Percentiles rank a stretch among this genome's conserved stretches.
phyloP scores from a whole-genome alignment of 257 asterid species.

The Capsicum chinense region DNA sequence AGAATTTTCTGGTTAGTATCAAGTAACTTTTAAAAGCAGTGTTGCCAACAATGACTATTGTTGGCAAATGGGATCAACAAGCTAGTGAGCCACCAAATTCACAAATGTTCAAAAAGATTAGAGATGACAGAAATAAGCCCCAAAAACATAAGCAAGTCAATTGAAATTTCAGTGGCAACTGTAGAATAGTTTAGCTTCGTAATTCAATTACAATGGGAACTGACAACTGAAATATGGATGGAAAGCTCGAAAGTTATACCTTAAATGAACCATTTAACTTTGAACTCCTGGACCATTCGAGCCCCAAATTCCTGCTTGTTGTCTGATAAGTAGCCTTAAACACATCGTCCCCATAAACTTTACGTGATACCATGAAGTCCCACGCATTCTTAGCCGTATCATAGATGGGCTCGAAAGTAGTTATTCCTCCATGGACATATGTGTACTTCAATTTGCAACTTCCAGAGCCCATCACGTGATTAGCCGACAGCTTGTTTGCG shows the following conservation, averaged over 20 bases:
- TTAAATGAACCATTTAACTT: slow-evolving; percentile 75
- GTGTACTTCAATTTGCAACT: slow-evolving; percentile 77
- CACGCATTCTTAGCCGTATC: slow-evolving; percentile 78
- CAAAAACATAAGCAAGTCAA: neutral
- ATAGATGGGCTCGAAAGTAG: slow-evolving; percentile 82
- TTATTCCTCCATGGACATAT: slow-evolving; percentile 70
- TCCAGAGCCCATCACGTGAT: slow-evolving; percentile 75
- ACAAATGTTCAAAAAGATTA: neutral
- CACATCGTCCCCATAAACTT: slow-evolving; percentile 68
- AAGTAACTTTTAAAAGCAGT: neutral
- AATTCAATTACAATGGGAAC: neutral
- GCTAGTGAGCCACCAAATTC: neutral
- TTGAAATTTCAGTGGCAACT: slow-evolving; percentile 5
- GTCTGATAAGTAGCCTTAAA: slow-evolving; percentile 86
- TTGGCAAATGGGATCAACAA: neutral
- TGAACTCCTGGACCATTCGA: slow-evolving; percentile 84
- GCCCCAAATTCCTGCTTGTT: slow-evolving; percentile 72
- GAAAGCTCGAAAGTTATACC: slow-evolving; percentile 49
- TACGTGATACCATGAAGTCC: slow-evolving; percentile 79
- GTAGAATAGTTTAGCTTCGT: slow-evolving; percentile 26
- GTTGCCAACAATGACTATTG: neutral
- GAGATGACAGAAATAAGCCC: neutral
- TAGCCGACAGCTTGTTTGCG: slow-evolving; percentile 83
- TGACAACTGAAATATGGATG: slow-evolving; percentile 18
- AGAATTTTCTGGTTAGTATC: neutral